phyloP scores from a whole-genome alignment of 306 rosid genomes.

The Begonia fuchsioides region DNA sequence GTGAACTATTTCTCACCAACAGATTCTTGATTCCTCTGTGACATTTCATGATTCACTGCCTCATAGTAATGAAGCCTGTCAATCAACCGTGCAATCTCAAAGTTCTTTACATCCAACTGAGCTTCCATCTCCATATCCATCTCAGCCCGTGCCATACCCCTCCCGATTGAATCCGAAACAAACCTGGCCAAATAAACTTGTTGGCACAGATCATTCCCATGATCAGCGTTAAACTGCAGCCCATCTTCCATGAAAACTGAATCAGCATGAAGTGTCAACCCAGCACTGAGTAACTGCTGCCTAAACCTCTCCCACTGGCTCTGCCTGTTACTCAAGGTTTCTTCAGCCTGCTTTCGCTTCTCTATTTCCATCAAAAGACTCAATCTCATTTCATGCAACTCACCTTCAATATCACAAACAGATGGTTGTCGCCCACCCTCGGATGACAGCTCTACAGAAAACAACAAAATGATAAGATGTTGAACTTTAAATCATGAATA shows the following conservation, averaged over 20 bases:
- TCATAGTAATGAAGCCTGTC: slow-evolving; percentile 82
- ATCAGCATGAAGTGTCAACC: slow-evolving; percentile 54
- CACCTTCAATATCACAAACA: slow-evolving; percentile 30
- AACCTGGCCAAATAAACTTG: slow-evolving; percentile 75
- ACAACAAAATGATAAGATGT: slow-evolving; percentile 3
- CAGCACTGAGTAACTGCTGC: slow-evolving; percentile 42
- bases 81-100: slow-evolving; percentile 74
- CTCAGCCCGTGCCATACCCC: slow-evolving; percentile 76
- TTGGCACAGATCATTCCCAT: slow-evolving; percentile 50
- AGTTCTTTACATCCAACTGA: slow-evolving; percentile 62
- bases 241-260: slow-evolving; percentile 22
- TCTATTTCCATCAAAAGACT: slow-evolving; percentile 64
- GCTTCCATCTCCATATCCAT: slow-evolving; percentile 68
- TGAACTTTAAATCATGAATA: background rate
- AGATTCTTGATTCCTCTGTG: slow-evolving; percentile 93
- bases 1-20: slow-evolving; percentile 41
- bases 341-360: slow-evolving; percentile 83
- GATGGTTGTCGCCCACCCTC: slow-evolving; percentile 35
- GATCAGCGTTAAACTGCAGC: slow-evolving; percentile 36
- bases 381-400: slow-evolving; percentile 59
- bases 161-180: slow-evolving; percentile 62
- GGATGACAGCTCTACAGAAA: slow-evolving; percentile 52
- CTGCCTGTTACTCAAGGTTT: slow-evolving; percentile 38
- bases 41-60: slow-evolving; percentile 96
- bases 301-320: slow-evolving; percentile 66